Evolutionary conservation across 129 eudicot species (phyloP).

Genomic region (Artemisia tridentata): DNA sequence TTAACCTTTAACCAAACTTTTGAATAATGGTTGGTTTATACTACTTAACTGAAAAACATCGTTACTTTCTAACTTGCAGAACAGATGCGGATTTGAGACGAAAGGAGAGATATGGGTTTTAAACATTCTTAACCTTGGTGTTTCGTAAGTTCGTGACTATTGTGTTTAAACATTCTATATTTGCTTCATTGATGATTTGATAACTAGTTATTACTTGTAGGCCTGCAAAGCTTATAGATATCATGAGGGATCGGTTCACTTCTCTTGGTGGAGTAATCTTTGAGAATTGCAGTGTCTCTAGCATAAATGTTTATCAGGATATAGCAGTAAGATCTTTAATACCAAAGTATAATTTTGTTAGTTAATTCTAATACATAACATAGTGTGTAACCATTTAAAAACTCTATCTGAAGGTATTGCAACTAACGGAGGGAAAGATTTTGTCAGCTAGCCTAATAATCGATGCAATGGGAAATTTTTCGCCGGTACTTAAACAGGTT

Average conservation of each 20-base stretch:
- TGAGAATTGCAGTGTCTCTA: slow-evolving; percentile 72
- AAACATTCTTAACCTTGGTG: slow-evolving; percentile 90
- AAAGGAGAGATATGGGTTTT: slow-evolving; percentile 96
- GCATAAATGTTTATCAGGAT: slow-evolving; percentile 67
- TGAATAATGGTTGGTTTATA: no score
- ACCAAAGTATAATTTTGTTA: slow-evolving; percentile 11
- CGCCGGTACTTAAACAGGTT: no score
- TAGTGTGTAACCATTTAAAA: no score
- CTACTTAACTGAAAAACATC: no score
- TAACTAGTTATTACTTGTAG: slow-evolving; percentile 19
- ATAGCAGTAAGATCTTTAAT: slow-evolving; percentile 60
- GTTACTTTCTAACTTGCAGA: slow-evolving; percentile 47
- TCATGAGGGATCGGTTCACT: slow-evolving; percentile 57
- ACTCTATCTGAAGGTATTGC: no score
- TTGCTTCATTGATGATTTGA: background rate
- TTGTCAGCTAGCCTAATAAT: no score
- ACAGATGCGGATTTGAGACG: slow-evolving; percentile 95
- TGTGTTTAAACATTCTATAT: background rate
- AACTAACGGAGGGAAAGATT: no score
- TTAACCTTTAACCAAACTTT: no score
- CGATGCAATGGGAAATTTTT: no score
- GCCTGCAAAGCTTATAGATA: no score
- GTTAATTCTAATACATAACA: background rate
- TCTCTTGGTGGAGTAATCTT: slow-evolving; percentile 76
- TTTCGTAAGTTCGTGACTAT: slow-evolving; percentile 56